Percentiles rank a stretch among this genome's conserved stretches.
Evolutionary conservation across 306 rosid species (phyloP).

Genomic region (Quercus wislizeni): DNA sequence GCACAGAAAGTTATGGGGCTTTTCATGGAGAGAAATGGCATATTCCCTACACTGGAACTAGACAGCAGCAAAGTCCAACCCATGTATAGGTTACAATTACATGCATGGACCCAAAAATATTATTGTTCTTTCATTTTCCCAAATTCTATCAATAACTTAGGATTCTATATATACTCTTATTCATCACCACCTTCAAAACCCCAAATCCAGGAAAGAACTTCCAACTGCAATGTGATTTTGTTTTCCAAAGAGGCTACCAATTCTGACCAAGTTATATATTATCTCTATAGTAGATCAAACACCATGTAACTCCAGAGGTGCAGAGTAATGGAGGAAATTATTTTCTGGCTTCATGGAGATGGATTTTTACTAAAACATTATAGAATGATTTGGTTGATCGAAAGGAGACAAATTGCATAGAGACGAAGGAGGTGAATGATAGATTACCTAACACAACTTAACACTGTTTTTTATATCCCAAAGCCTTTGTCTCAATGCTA

Average conservation of each 20-base stretch:
- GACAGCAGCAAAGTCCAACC: constrained; percentile 31
- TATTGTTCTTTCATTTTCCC: constrained; percentile 13
- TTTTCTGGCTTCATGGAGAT: constrained; percentile 56
- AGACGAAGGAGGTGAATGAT: constrained; percentile 35
- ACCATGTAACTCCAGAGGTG: constrained; percentile 25
- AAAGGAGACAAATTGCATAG: constrained; percentile 42
- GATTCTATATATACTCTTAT: constrained; percentile 40
- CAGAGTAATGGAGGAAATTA: constrained; percentile 32
- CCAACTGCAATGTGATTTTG: constrained; percentile 30
- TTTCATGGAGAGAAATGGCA: not conserved
- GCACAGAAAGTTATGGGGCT: not conserved
- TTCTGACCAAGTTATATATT: constrained; percentile 12
- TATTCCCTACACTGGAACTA: constrained; percentile 24
- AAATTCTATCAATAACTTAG: constrained; percentile 48
- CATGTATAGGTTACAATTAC: not conserved
- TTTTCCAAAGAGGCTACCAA: constrained; percentile 26
- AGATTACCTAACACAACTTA: constrained; percentile 36
- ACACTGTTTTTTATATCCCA: constrained; percentile 36
- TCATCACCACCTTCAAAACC: constrained; percentile 10
- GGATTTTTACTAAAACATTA: constrained; percentile 52
- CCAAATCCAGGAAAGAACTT: constrained; percentile 19
- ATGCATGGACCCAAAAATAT: constrained; percentile 17
- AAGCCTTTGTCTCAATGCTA: constrained; percentile 42
- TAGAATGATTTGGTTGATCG: constrained; percentile 5
- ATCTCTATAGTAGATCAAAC: constrained; percentile 17